Evolutionary conservation across 163 green algal species (phyloP).

Genomic region (Chlorella variabilis): DNA sequence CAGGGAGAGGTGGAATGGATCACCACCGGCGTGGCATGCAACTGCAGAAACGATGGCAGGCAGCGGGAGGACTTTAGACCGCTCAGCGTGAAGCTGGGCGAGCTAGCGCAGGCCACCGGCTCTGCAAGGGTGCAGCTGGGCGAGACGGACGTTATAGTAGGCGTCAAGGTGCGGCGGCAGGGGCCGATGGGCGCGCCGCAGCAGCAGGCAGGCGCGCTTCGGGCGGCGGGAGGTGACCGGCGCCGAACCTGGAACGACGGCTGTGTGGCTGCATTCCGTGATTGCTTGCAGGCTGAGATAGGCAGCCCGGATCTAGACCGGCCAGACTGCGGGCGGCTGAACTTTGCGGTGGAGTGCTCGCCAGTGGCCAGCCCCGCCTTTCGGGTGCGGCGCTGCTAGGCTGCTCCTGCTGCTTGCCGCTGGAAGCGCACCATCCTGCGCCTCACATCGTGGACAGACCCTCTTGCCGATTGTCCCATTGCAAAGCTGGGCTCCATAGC

Average conservation of each 20-base stretch:
- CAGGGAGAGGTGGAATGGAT: constrained; percentile 52
- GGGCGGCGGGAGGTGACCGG: no score
- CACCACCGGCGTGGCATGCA: constrained; percentile 28
- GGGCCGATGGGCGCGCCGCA: no score
- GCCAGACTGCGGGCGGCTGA: constrained; percentile 49
- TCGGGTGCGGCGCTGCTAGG: constrained; percentile 50
- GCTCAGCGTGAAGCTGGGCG: constrained; percentile 56
- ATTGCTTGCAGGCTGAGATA: constrained; percentile 47
- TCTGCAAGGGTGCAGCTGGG: constrained; percentile 66
- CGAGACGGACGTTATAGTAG: constrained; percentile 70
- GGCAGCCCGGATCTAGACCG: constrained; percentile 29
- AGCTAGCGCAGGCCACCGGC: constrained; percentile 66
- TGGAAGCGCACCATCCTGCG: not conserved
- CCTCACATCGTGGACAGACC: not conserved
- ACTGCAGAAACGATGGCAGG: constrained; percentile 57
- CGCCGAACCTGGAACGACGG: no score
- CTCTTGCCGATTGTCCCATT: no score
- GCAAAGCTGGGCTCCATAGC: no score
- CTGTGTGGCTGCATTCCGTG: constrained; percentile 19
- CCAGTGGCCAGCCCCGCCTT: constrained; percentile 79
- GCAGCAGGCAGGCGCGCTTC: no score
- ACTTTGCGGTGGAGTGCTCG: constrained; percentile 80
- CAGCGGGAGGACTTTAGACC: constrained; percentile 50
- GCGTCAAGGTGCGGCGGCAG: constrained; percentile 70
- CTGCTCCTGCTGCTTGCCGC: not conserved